phyloP scores from a whole-genome alignment of 257 asterid genomes.

The Voacanga thouarsii region DNA sequence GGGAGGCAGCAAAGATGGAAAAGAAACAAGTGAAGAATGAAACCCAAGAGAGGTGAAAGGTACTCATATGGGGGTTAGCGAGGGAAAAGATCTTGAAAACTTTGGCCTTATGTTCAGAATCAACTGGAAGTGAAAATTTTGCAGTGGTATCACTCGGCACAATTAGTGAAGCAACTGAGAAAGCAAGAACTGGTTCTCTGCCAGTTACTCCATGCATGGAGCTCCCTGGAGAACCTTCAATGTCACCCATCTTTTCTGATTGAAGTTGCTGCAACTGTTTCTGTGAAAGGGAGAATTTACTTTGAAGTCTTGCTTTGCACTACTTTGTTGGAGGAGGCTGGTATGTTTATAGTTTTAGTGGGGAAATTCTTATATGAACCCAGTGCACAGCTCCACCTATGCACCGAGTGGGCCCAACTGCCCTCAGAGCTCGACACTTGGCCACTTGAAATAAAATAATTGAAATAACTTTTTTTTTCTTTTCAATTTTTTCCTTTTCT shows the following conservation, averaged over 20 bases:
- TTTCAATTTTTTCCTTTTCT: too few relatives aligned
- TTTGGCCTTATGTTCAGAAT: conserved; percentile 60
- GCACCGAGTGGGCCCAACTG: too few relatives aligned
- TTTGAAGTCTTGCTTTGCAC: neutral
- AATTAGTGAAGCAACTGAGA: conserved; percentile 44
- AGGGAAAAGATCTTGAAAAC: conserved; percentile 45
- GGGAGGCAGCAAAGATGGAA: conserved; percentile 60
- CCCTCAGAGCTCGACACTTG: too few relatives aligned
- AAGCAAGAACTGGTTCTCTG: conserved; percentile 45
- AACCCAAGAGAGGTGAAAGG: conserved; percentile 61
- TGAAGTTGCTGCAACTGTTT: too few relatives aligned
- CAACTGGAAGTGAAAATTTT: conserved; percentile 51
- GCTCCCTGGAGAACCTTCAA: conserved; percentile 37
- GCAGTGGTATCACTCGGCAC: conserved; percentile 49
- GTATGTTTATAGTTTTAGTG: too few relatives aligned
- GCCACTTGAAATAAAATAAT: too few relatives aligned
- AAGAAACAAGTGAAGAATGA: conserved; percentile 58
- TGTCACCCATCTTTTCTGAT: conserved; percentile 16
- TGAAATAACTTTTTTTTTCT: too few relatives aligned
- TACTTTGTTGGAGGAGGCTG: neutral
- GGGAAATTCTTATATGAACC: too few relatives aligned
- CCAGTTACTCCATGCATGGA: conserved; percentile 80
- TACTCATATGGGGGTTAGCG: conserved; percentile 55
- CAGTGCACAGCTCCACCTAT: too few relatives aligned
- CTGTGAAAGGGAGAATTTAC: neutral